These are phyloP conservation scores for Nasturtium officinale DNA, from an alignment of 345 rosid genomes.

Conservation along the genomic window DNA sequence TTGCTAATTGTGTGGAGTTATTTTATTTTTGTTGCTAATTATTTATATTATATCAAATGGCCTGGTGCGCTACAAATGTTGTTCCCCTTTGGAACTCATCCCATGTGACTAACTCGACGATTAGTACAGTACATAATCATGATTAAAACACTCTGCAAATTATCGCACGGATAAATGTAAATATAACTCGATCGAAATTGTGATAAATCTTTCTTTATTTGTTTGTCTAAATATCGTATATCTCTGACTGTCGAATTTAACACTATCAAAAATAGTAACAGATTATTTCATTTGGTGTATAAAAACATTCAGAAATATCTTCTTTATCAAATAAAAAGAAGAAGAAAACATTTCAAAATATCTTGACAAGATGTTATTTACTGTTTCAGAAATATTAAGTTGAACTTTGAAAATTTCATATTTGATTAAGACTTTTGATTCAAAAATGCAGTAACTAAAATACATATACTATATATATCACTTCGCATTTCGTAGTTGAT, in stretches of 20 bases:
- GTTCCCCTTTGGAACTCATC: slow-evolving; percentile 28
- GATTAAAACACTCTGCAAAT: not conserved
- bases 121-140: slow-evolving; percentile 10
- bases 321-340: too few species aligned
- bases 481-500: not conserved
- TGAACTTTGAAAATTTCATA: not conserved
- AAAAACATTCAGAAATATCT: not conserved
- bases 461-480: too few species aligned
- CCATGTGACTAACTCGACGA: slow-evolving; percentile 44
- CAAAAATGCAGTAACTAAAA: not conserved
- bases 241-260: not conserved
- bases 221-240: not conserved
- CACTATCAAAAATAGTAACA: not conserved
- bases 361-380: not conserved
- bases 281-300: not conserved
- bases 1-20: slow-evolving; percentile 21
- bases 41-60: not conserved
- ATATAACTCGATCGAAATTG: slow-evolving; percentile 7
- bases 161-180: slow-evolving; percentile 18
- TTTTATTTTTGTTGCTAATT: not conserved
- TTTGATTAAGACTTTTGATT: slow-evolving; percentile 1
- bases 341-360: not conserved
- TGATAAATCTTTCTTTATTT: not conserved
- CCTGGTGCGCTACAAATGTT: slow-evolving; percentile 40
- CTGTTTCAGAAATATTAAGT: not conserved